A percentile compares a stretch with the other conserved stretches of the same genome.
Conservation (phyloP, 2,329 filamentous ascomycete species). For the Remersonia thermophila region DNA sequence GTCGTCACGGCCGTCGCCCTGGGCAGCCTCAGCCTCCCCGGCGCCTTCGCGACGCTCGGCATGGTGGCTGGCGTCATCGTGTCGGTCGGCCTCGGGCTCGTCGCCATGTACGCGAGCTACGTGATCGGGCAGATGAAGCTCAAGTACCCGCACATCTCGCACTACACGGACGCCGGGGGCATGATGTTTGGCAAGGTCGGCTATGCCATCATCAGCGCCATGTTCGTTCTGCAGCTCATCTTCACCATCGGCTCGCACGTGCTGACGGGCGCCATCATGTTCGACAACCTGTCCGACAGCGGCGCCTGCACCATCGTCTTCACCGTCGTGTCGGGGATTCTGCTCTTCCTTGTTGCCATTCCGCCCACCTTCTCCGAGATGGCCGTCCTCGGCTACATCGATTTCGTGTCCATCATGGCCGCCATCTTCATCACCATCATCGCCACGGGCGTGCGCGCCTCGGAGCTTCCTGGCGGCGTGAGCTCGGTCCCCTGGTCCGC, state of each 20-base stretch:
- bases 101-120: conserved; percentile 30
- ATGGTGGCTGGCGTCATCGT: conserved; percentile 34
- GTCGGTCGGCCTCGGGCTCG: conserved; percentile 23
- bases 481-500: conserved; percentile 28
- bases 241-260: conserved; percentile 64
- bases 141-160: conserved; percentile 43
- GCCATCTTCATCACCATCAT: conserved; percentile 57
- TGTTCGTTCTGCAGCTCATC: conserved; percentile 50
- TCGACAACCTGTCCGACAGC: conserved; percentile 51
- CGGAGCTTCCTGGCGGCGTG: conserved; percentile 17
- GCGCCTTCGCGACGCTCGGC: conserved; percentile 39
- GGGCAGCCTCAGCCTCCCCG: conserved; percentile 38
- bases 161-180: conserved; percentile 55
- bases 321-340: conserved; percentile 32
- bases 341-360: conserved; percentile 33
- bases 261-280: conserved; percentile 56
- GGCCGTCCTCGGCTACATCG: conserved; percentile 37
- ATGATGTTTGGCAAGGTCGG: conserved; percentile 48
- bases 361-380: conserved; percentile 37
- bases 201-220: conserved; percentile 48
- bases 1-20: conserved; percentile 47
- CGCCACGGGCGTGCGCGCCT: conserved; percentile 40
- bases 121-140: conserved; percentile 34
- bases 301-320: conserved; percentile 35
- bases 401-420: conserved; percentile 49